phyloP scores from a whole-genome alignment of 2,329 filamentous ascomycete species.

The Scortechinia acanthostroma region DNA sequence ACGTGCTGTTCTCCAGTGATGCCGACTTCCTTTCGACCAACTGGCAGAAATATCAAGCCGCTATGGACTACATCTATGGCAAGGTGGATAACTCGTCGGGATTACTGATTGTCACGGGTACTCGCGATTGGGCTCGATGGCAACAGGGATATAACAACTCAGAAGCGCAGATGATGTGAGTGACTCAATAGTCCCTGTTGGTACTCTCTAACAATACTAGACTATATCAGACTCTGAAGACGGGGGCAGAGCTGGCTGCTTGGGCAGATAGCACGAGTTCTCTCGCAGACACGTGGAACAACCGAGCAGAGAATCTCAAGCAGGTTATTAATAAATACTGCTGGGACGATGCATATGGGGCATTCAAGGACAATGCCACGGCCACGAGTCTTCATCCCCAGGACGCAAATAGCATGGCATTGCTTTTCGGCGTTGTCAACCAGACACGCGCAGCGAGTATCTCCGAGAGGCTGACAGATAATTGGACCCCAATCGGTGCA shows the following conservation, averaged over 20 bases:
- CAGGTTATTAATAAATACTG: conserved; percentile 34
- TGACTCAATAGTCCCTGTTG: not conserved
- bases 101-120: conserved; percentile 38
- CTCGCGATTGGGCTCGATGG: conserved; percentile 31
- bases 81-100: conserved; percentile 23
- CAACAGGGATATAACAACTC: not conserved
- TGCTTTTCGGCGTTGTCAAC: conserved; percentile 36
- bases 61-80: conserved; percentile 28
- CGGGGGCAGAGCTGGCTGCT: conserved; percentile 38
- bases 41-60: conserved; percentile 38
- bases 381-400: conserved; percentile 44
- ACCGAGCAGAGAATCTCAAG: conserved; percentile 28
- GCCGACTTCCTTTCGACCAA: conserved; percentile 31
- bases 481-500: conserved; percentile 48
- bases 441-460: conserved; percentile 20
- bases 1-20: conserved; percentile 46
- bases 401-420: conserved; percentile 48
- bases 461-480: conserved; percentile 32
- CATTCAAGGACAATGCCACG: conserved; percentile 45
- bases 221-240: conserved; percentile 42
- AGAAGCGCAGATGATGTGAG: not conserved
- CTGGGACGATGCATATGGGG: conserved; percentile 36
- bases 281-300: conserved; percentile 28
- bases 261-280: conserved; percentile 31
- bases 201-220: conserved; percentile 7